Conservation (phyloP, 179 eudicot species). For the Actinidia arguta region DNA sequence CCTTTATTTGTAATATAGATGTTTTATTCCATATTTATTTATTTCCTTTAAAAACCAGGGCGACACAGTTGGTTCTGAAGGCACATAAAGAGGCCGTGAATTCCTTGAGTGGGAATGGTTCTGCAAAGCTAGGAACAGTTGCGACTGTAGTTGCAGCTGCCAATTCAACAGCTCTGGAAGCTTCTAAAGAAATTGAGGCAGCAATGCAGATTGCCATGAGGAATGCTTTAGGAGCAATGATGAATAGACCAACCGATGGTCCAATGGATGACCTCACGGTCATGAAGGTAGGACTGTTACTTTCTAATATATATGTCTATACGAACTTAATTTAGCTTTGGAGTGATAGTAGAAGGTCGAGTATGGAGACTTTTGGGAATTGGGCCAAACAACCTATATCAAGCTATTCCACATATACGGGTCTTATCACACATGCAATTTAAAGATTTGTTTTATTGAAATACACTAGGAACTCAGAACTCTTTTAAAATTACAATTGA, state of each 20-base stretch:
- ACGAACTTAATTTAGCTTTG: no score
- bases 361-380: no score
- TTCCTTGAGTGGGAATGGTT: slow-evolving; percentile 91
- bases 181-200: slow-evolving; percentile 96
- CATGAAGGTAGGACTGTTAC: slow-evolving; percentile 68
- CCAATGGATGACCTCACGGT: slow-evolving; percentile 89
- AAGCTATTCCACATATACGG: no score
- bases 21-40: neutral
- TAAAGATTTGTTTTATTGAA: no score
- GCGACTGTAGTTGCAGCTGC: slow-evolving; percentile 99
- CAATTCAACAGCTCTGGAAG: slow-evolving; percentile 79
- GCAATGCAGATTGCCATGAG: slow-evolving; percentile 91
- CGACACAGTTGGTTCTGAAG: slow-evolving; percentile 89
- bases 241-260: slow-evolving; percentile 67
- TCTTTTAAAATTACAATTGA: neutral
- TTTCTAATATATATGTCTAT: neutral
- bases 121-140: slow-evolving; percentile 85
- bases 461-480: no score
- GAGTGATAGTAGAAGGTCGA: no score
- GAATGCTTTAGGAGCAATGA: slow-evolving; percentile 83
- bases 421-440: no score
- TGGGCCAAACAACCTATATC: no score
- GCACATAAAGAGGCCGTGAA: slow-evolving; percentile 99
- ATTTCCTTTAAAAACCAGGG: slow-evolving; percentile 49
- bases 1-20: neutral